Percentiles rank a stretch among this genome's conserved stretches.
Conservation (phyloP, 805 yeast genomes). For the Starmerella tilneyi region DNA sequence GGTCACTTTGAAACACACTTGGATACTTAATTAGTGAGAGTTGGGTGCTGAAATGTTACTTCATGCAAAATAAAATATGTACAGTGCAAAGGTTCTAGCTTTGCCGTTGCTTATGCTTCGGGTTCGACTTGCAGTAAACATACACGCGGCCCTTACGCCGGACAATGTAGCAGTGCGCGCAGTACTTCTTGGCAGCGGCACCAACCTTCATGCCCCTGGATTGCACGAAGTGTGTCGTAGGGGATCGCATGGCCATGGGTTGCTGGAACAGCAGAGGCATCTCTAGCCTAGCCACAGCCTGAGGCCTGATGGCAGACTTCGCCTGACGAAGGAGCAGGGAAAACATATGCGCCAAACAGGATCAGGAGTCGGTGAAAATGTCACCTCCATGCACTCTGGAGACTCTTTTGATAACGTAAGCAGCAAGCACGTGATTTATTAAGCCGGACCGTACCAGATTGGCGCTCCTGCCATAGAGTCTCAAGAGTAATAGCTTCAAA, state of each 20-base stretch:
- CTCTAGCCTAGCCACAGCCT: not conserved
- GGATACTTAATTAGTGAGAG: too few species aligned
- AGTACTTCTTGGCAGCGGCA: slow-evolving; percentile 86
- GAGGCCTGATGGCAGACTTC: slow-evolving; percentile 1
- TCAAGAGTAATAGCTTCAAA: not conserved
- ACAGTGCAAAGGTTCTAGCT: slow-evolving; percentile 25
- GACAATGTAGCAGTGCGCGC: slow-evolving; percentile 83
- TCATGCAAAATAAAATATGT: not conserved
- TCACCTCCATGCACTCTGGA: too few species aligned
- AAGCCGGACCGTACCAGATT: too few species aligned
- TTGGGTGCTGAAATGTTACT: too few species aligned
- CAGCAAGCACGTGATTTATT: not conserved
- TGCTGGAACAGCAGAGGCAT: slow-evolving; percentile 2
- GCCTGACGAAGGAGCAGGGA: slow-evolving; percentile 8
- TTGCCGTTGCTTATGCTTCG: slow-evolving; percentile 90
- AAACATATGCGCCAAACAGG: not conserved
- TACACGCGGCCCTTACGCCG: slow-evolving; percentile 92
- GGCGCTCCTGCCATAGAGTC: not conserved
- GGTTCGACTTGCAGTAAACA: slow-evolving; percentile 85
- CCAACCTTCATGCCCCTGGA: slow-evolving; percentile 78
- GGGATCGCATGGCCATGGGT: slow-evolving; percentile 2
- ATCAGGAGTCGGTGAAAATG: not conserved
- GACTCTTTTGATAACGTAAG: not conserved
- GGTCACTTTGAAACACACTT: too few species aligned
- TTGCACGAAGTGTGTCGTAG: slow-evolving; percentile 6